Evolutionary conservation across 164 flowering plant genomes (phyloP), one percentile per base, ranked within the genome.

Genomic region (Berberis vulgaris): DNA sequence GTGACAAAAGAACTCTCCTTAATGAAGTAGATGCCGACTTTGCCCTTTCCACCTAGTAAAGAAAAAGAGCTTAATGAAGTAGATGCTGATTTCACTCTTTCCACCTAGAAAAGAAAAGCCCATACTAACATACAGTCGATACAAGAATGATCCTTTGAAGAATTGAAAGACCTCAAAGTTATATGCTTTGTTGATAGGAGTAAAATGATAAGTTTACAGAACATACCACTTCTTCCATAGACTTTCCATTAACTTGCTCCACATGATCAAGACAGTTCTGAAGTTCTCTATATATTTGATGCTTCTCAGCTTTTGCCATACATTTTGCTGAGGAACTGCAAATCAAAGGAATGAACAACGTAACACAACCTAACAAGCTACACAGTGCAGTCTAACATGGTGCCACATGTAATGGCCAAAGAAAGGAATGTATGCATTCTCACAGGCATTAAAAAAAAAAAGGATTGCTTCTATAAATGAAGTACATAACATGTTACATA

Each of bases 221-320:
- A 73, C 84, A 56, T 65, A 93, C 98, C 86, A 83, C 69, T 76
- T 84, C 91, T 52, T 83, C 88, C 63, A 69, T 45, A 39, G 88
- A 71, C 54, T 77, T 82, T 61, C 80, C 84, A 41, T 82, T 88
- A 50, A 81, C 26, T 6, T 85, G 84, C 70, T 86, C 97, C 76
- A 86, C 62, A 49, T 54, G 64, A 41, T 90, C 87, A 68, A 85
- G 79, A 76, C 86, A 90, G 62, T 69, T 82, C 64, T 59, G 80
- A 45, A 93, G 79, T 72, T 87, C 92, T 41, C 62, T 72, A 68
- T 74, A 83, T 38, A 90, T 57, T 64, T 78, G 83, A 65, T 75
- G 71, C 81, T 79, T 88, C 74, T 86, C 94, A 53, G 75, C 73
- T 82, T 81, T 88, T 58, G 78, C 69, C 39, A 76, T 71, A 67